Evolutionary conservation across 2,329 filamentous ascomycete genomes (phyloP), one percentile per base, ranked within the genome.

Genomic region (Macrophomina phaseolina): DNA sequence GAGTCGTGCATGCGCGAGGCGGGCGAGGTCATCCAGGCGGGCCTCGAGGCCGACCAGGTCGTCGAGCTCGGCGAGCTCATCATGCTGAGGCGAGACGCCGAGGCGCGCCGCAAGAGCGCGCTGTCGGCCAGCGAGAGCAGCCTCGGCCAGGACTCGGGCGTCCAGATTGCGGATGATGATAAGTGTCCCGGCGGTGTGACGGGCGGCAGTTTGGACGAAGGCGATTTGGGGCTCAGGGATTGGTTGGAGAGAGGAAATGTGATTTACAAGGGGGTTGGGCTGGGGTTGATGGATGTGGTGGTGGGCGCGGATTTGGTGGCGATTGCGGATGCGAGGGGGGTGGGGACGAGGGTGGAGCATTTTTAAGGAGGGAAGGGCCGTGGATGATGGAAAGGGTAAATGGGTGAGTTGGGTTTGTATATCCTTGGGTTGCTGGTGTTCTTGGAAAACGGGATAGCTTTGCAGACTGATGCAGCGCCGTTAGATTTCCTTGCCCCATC

Each of bases 41-140:
- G 88, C 0, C 81, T 97, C 34, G 83, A 84, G 28, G 89, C 91
- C 0, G 85, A 88, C 53, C 90, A 96, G 71, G 85, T 97, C 3
- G 91, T 97, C 0, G 94, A 97, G 77, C 81, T 97, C 1, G 94
- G 94, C 3, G 94, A 97, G 75, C 81, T 97, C 56, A 79, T 90
- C 68, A 89, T 89, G 86, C 78, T 89, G 71, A 86, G 85, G 74
- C 78, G 84, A 55, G 85, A 86, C 64, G 82, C 83, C 2, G 80
- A 83, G 71, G 68, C 73, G 67, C 68, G 76, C 49, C 67, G 23
- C 23, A 23, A 23, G 23, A 74, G 36, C 65, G 62, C 55, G 76
- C 77, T 53, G 70, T 46, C 16, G 58, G 40, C 53, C 40, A 18
- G 14, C 11, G 48, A 62, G 36, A 60, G 11, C 58, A 72, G 56